These are phyloP conservation scores for Colletotrichum filicis DNA, from an alignment of 2,329 filamentous ascomycete species.

Conservation along the genomic window DNA sequence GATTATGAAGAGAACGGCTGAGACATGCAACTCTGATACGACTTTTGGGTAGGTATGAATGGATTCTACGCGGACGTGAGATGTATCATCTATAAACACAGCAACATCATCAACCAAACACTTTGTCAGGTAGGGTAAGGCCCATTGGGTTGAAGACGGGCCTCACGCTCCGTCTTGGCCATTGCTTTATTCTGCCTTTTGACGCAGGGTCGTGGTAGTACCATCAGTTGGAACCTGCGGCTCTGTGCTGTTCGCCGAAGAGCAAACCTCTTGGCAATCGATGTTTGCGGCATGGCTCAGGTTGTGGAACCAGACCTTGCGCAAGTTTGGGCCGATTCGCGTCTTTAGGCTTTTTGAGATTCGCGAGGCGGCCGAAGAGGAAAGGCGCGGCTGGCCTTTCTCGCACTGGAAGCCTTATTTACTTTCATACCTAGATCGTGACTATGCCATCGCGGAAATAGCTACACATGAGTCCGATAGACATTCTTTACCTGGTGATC, in stretches of 20 bases:
- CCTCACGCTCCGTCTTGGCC: neutral
- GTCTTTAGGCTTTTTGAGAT: neutral
- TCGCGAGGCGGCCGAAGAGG: neutral
- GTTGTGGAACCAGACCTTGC: neutral
- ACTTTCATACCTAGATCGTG: neutral
- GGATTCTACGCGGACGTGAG: too few relatives aligned
- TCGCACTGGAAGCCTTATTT: neutral
- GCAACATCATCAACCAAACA: too few relatives aligned
- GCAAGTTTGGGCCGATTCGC: neutral
- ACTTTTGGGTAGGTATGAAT: too few relatives aligned
- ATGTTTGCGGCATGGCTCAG: neutral
- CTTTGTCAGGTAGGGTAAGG: too few relatives aligned
- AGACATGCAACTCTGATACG: neutral
- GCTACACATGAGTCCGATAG: neutral
- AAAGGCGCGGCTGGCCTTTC: neutral
- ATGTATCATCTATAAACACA: neutral
- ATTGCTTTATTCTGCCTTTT: neutral
- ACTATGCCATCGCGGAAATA: too few relatives aligned
- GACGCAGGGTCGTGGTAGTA: neutral
- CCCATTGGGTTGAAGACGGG: too few relatives aligned
- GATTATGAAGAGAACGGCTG: neutral
- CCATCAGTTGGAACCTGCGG: neutral
- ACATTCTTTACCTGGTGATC: neutral
- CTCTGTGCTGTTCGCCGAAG: neutral
- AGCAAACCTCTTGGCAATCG: neutral